phyloP scores from a whole-genome alignment of 495 filamentous ascomycete species.

The Cladorrhinum samala region DNA sequence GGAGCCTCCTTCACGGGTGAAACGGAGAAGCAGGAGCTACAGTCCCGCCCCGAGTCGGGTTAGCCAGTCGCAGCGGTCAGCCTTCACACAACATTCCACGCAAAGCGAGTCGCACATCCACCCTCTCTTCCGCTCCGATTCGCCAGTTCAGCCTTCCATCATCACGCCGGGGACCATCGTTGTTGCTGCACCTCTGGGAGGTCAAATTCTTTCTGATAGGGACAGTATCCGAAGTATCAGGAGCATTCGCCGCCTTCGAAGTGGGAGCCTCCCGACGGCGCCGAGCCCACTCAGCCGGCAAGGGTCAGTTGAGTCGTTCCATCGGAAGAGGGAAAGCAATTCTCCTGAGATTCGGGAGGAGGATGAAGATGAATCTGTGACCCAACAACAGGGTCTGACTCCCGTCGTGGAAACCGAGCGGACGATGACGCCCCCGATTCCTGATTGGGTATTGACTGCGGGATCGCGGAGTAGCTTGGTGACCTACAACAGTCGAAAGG shows the following conservation, averaged over 20 bases:
- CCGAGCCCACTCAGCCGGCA: conserved; percentile 47
- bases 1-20: conserved; percentile 28
- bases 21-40: conserved; percentile 37
- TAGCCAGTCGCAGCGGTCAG: conserved; percentile 24
- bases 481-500: conserved; percentile 28
- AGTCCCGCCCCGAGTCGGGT: conserved; percentile 31
- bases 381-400: background rate
- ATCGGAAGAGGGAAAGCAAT: conserved; percentile 22
- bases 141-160: conserved; percentile 61
- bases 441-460: conserved; percentile 50
- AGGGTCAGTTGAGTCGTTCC: conserved; percentile 43
- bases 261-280: conserved; percentile 54
- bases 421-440: conserved; percentile 53
- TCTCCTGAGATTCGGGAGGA: conserved; percentile 28
- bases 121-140: conserved; percentile 74
- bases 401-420: conserved; percentile 19
- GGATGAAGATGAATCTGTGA: conserved; percentile 22
- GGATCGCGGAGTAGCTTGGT: conserved; percentile 40
- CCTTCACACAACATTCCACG: conserved; percentile 30
- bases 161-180: conserved; percentile 64
- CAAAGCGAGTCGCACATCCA: conserved; percentile 72
- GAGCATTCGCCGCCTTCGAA: conserved; percentile 50
- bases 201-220: conserved; percentile 56
- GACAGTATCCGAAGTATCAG: conserved; percentile 49
- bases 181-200: conserved; percentile 62